These are phyloP conservation scores for Besnoitia besnoiti DNA, from an alignment of 169 alveolate species.

Conservation along the genomic window DNA sequence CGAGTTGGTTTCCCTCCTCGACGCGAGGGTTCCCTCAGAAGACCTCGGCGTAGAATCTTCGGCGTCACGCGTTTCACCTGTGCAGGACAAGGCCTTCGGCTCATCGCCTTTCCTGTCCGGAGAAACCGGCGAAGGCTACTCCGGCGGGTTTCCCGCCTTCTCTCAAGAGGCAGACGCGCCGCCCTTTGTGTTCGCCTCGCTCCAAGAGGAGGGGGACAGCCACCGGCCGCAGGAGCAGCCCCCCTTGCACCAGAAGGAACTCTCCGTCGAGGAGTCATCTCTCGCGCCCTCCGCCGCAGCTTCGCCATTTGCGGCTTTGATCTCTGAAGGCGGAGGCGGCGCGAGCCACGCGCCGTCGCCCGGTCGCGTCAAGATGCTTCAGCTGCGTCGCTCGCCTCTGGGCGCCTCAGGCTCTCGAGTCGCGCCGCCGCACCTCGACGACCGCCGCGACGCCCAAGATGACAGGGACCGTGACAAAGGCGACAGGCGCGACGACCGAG, in stretches of 20 bases:
- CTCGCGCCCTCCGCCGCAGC: not conserved
- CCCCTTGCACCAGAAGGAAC: not conserved
- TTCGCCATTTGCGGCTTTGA: not conserved
- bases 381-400: not conserved
- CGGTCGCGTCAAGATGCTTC: not conserved
- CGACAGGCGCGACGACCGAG: not conserved
- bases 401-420: not conserved
- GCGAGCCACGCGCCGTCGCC: not conserved
- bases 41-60: not conserved
- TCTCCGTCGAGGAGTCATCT: not conserved
- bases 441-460: not conserved
- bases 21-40: too few relatives aligned
- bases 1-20: not conserved
- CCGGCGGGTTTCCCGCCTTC: too few relatives aligned
- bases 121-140: not conserved
- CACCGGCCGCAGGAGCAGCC: too few relatives aligned
- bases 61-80: not conserved
- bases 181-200: too few relatives aligned
- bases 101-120: not conserved
- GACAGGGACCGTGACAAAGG: too few relatives aligned
- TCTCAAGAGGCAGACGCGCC: too few relatives aligned
- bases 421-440: not conserved
- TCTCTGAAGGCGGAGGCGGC: not conserved
- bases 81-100: not conserved
- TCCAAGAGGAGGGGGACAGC: too few relatives aligned